Percentiles rank a stretch among this genome's conserved stretches.
Evolutionary conservation across 2,329 filamentous ascomycete genomes (phyloP).

Genomic region (Penicillium griseofulvum): DNA sequence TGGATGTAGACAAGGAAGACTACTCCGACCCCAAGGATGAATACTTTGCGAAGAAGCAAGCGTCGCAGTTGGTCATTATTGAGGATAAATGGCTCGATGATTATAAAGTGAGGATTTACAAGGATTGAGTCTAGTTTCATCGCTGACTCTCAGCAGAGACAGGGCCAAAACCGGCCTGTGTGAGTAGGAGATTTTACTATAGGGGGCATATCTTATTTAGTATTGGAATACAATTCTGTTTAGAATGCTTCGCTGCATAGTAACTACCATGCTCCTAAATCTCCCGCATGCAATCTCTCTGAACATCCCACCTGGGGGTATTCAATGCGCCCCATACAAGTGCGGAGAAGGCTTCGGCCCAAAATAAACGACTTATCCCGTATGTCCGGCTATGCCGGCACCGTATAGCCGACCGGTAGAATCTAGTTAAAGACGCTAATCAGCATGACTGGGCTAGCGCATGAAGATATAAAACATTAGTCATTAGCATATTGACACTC

Average conservation of each 20-base stretch:
- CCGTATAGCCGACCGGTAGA: background rate
- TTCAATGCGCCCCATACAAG: too few species aligned
- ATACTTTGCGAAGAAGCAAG: background rate
- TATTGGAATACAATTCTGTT: background rate
- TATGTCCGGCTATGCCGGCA: background rate
- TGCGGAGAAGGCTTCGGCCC: background rate
- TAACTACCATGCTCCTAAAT: background rate
- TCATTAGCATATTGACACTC: too few species aligned
- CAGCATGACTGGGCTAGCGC: too few species aligned
- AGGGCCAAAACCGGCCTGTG: background rate
- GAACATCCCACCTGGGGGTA: too few species aligned
- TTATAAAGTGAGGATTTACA: background rate
- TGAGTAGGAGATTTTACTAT: background rate
- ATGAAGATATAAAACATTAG: background rate
- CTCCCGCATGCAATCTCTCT: background rate
- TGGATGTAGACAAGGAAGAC: background rate
- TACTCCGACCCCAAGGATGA: background rate
- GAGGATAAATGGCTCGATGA: background rate
- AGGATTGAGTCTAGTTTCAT: background rate
- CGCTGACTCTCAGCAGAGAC: background rate
- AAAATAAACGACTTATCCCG: background rate
- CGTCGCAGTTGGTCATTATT: background rate
- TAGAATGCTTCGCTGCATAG: too few species aligned
- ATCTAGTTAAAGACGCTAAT: background rate
- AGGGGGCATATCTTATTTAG: too few species aligned